Percentiles rank a stretch among this genome's conserved stretches.
phyloP scores from a whole-genome alignment of 495 filamentous ascomycete species.

The Hypoxylon crocopeplum region DNA sequence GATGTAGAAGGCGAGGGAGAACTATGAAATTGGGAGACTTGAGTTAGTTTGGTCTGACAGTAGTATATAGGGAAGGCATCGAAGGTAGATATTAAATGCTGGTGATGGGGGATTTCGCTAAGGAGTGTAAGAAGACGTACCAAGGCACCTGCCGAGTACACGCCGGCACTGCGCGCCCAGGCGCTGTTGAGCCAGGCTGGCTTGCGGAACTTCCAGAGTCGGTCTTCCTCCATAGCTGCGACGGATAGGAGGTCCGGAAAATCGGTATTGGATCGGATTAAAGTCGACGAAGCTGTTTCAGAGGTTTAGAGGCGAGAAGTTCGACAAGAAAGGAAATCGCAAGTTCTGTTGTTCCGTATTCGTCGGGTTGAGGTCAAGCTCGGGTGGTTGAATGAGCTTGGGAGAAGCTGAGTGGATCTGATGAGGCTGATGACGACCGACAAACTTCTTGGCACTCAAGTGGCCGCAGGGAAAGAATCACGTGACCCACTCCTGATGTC shows the following conservation, averaged over 20 bases:
- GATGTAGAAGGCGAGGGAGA: conserved; percentile 96
- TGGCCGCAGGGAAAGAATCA: background rate
- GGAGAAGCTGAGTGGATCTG: background rate
- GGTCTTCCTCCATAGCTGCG: conserved; percentile 62
- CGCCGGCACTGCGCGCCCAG: conserved; percentile 77
- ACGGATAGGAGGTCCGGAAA: background rate
- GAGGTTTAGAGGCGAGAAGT: background rate
- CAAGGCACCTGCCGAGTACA: conserved; percentile 85
- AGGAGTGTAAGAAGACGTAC: no score
- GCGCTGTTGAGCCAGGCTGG: conserved; percentile 91
- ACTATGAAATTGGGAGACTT: conserved; percentile 58
- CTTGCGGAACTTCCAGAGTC: conserved; percentile 79
- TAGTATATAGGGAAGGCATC: background rate
- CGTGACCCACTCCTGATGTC: conserved; percentile 1
- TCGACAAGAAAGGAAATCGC: no score
- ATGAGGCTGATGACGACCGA: conserved; percentile 31
- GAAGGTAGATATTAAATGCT: background rate
- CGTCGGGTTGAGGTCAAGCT: no score
- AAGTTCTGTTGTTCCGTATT: background rate
- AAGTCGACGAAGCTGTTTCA: background rate
- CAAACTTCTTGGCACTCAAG: conserved; percentile 8
- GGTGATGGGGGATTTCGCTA: no score
- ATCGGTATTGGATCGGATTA: background rate
- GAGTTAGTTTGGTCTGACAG: background rate
- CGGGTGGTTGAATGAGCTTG: background rate